Evolutionary conservation across 257 asterid genomes (phyloP).

Genomic region (Dorcoceras hygrometricum): DNA sequence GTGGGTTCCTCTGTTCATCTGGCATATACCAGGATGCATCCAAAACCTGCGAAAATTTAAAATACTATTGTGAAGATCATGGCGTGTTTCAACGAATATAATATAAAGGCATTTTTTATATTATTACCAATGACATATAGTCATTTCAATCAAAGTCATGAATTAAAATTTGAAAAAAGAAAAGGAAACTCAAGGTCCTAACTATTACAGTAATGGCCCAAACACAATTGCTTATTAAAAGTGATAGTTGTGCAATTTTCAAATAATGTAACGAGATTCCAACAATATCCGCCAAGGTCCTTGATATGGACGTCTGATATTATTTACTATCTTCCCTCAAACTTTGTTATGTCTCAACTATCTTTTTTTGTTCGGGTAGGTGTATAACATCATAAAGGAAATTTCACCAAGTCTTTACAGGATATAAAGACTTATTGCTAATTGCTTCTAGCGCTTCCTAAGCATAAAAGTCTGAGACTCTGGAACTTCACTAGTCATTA

Average conservation of each 20-base stretch:
- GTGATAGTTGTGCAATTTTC: neutral
- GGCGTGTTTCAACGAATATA: neutral
- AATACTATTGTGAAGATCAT: neutral
- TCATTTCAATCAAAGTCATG: neutral
- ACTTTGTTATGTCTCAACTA: neutral
- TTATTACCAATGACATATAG: neutral
- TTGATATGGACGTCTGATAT: neutral
- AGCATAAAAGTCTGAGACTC: no score
- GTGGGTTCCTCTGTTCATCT: constrained; percentile 92
- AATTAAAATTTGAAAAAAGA: neutral
- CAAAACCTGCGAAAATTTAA: constrained; percentile 55
- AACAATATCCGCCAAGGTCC: neutral
- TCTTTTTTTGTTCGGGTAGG: neutral
- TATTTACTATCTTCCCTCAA: constrained; percentile 8
- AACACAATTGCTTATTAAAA: neutral
- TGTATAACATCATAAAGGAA: neutral
- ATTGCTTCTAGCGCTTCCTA: no score
- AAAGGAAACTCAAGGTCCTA: neutral
- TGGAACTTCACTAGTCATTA: no score
- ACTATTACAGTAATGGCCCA: neutral
- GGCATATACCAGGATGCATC: constrained; percentile 99
- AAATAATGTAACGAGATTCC: neutral
- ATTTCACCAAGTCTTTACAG: neutral
- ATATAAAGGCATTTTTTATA: neutral
- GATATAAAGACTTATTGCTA: no score